phyloP scores from a whole-genome alignment of 139 green algal genomes.

The Chlamydomonas sp. region DNA sequence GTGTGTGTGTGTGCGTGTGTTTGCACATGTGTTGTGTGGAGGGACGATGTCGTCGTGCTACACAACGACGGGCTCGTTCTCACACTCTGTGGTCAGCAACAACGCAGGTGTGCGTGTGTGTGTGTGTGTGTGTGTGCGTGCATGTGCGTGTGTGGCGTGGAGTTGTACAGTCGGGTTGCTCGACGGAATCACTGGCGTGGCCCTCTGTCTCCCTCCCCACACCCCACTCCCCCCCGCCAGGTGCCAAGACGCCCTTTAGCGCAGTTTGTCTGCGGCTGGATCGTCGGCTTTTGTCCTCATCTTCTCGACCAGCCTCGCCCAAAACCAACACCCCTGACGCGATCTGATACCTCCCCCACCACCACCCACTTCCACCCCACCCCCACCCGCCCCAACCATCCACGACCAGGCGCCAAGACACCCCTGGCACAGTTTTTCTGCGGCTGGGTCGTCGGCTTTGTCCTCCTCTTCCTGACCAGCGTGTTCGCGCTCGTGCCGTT shows the following conservation, averaged over 20 bases:
- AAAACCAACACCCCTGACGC: constrained; percentile 8
- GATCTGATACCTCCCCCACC: too few relatives aligned
- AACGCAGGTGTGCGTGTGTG: constrained; percentile 22
- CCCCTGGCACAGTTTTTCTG: constrained; percentile 37
- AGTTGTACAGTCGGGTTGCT: too few relatives aligned
- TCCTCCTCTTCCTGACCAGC: constrained; percentile 64
- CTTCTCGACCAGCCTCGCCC: constrained; percentile 54
- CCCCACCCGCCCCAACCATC: too few relatives aligned
- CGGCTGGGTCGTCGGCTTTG: constrained; percentile 53
- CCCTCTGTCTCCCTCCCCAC: too few relatives aligned
- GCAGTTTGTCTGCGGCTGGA: constrained; percentile 33
- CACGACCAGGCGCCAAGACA: constrained; percentile 46
- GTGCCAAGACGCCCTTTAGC: constrained; percentile 47
- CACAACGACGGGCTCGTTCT: constrained; percentile 79
- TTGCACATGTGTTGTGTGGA: too few relatives aligned
- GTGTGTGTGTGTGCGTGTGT: too few relatives aligned
- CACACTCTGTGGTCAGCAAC: constrained; percentile 73
- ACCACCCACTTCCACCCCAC: too few relatives aligned
- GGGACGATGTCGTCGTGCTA: constrained; percentile 78
- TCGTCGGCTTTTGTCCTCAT: constrained; percentile 67
- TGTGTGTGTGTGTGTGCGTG: too few relatives aligned
- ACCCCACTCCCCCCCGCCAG: too few relatives aligned
- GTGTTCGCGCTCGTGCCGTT: constrained; percentile 67
- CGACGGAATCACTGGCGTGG: background rate
- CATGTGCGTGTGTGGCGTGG: too few relatives aligned